Conservation (phyloP, 176 grass and related monocot species). For the Juncus effusus region DNA sequence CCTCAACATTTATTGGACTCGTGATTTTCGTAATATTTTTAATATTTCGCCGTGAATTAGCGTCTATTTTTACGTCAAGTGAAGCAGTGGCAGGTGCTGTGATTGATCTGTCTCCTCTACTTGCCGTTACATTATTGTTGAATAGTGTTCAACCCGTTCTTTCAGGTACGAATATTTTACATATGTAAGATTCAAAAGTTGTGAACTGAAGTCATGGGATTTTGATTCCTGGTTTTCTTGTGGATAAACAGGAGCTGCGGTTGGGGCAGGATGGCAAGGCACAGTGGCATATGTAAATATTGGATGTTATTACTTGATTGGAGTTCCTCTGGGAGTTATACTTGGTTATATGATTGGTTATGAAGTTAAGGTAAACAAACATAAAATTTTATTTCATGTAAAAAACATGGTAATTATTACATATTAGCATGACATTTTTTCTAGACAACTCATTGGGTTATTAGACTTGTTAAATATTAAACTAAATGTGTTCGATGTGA, state of each 20-base stretch:
- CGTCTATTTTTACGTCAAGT: constrained; percentile 55
- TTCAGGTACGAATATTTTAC: constrained; percentile 30
- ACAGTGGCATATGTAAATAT: constrained; percentile 33
- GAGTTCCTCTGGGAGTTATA: constrained; percentile 20
- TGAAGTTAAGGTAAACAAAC: constrained; percentile 25
- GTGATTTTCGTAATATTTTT: constrained; percentile 34
- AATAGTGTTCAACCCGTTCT: constrained; percentile 66
- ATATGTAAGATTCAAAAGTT: constrained; percentile 15
- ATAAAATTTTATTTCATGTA: not conserved
- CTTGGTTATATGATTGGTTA: constrained; percentile 22
- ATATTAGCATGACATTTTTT: no score
- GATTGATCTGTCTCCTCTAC: constrained; percentile 36
- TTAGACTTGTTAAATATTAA: no score
- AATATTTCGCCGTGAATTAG: constrained; percentile 31
- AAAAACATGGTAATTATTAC: no score
- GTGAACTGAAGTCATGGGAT: not conserved
- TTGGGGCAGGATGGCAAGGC: constrained; percentile 34
- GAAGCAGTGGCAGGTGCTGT: constrained; percentile 41
- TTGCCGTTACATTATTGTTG: constrained; percentile 50
- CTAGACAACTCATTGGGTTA: no score
- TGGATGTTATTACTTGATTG: constrained; percentile 36
- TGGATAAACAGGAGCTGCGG: constrained; percentile 21
- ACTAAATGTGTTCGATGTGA: no score
- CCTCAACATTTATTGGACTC: constrained; percentile 29
- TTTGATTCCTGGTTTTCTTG: not conserved